Base-by-base conservation (phyloP, 2,329 filamentous ascomycete genomes). In the Emmonsiellopsis sp. region DNA sequence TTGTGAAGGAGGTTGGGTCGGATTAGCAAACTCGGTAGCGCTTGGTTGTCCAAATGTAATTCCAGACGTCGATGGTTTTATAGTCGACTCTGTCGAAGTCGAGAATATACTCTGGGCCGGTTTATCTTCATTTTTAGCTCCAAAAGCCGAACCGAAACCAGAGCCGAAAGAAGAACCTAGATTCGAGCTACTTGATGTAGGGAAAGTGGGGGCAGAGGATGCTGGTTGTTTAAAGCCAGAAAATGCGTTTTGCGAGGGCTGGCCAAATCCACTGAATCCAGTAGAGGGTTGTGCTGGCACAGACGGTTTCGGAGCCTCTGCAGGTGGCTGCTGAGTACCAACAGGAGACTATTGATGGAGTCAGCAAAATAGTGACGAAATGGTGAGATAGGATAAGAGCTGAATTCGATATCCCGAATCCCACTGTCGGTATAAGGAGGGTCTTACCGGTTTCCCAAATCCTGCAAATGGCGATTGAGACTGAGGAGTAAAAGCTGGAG, bases 401-500 rank as follows among this genome's bases (percentile, higher is more conserved):
- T 26, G 20, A 15, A 2, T 10, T 7, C 34, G 31, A 10, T 38
- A 38, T 38, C 7, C 34, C 20, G 26, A 26, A 49, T 49, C 4
- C 30, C 15, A 7, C 37, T 20, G 13, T 26, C n/a, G 13, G 10
- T 3, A 7, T 10, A 34, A 6, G 10, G 11, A 16, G 11, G 30
- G 38, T 26, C 34, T 49, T 38, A 51, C 49, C 49, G 37, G 32
- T 32, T 15, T 31, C 42, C 44, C 30, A 46, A 50, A 44, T 50
- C 35, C 48, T 35, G 32, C 10, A 34, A 37, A 53, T 9, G 32
- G 16, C 15, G 26, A 44, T 13, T 45, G 51, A 26, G 13, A 35
- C 41, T 57, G 55, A 16, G 57, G 55, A 6, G 41, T 31, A 38
- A 57, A 59, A 35, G 46, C 48, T 10, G 55, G 43, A 32, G 58